Evolutionary conservation across 441 rosid genomes (phyloP).

Genomic region (Adansonia gregorii): DNA sequence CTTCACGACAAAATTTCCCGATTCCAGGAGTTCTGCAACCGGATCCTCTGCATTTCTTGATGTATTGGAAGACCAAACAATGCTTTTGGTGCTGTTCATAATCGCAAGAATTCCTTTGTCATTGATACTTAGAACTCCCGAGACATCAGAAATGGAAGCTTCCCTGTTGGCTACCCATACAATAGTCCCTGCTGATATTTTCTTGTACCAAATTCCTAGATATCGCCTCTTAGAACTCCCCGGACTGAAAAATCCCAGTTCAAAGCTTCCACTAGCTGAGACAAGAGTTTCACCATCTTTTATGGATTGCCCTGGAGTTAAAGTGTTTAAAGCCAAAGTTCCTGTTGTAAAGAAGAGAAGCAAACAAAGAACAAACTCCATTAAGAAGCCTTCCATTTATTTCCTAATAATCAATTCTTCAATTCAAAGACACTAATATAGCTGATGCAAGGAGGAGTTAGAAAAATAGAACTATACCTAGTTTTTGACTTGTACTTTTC

Average conservation of each 20-base stretch:
- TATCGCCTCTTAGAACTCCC: slow-evolving; percentile 35
- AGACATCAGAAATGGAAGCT: slow-evolving; percentile 19
- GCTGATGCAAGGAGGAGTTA: not conserved
- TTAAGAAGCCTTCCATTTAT: not conserved
- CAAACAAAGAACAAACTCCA: not conserved
- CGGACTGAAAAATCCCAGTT: slow-evolving; percentile 48
- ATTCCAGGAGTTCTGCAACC: slow-evolving; percentile 31
- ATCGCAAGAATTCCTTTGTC: slow-evolving; percentile 23
- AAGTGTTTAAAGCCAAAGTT: not conserved
- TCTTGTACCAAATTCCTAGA: slow-evolving; percentile 57
- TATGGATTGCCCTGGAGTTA: not conserved
- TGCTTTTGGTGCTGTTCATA: not conserved
- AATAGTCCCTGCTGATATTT: slow-evolving; percentile 29
- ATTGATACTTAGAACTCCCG: slow-evolving; percentile 28
- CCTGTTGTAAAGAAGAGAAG: not conserved
- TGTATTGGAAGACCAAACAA: slow-evolving; percentile 21
- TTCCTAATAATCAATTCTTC: not conserved
- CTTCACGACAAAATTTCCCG: slow-evolving; percentile 42
- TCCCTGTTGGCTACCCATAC: slow-evolving; percentile 44
- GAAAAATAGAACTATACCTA: not conserved
- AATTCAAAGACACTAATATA: not conserved
- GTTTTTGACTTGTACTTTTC: not conserved
- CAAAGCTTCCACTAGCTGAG: slow-evolving; percentile 42
- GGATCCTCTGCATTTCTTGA: not conserved
- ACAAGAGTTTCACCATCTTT: slow-evolving; percentile 34